A percentile compares a stretch with the other conserved stretches of the same genome.
Evolutionary conservation across 169 alveolate genomes (phyloP).

Genomic region (Cryptosporidium tyzzeri): DNA sequence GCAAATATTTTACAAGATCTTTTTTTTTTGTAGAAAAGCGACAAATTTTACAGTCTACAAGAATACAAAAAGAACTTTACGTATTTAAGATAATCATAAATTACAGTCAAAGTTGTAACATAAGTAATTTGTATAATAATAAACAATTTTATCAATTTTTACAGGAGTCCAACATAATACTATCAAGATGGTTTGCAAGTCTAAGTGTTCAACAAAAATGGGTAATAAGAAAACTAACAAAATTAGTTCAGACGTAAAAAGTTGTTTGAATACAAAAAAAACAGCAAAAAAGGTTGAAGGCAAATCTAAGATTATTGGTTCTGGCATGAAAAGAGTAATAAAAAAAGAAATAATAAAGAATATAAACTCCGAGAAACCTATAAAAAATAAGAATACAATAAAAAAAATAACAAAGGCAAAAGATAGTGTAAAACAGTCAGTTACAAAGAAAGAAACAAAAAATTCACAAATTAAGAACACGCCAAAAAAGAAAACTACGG

Average conservation of each 20-base stretch:
- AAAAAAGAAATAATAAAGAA: conserved; percentile 42
- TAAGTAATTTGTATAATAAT: not conserved
- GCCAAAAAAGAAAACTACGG: not conserved
- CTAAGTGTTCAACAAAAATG: not conserved
- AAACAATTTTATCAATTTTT: not conserved
- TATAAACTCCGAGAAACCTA: not conserved
- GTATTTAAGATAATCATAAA: not conserved
- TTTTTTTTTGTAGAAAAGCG: conserved; percentile 16
- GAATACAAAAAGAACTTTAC: conserved; percentile 16
- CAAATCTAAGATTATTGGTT: conserved; percentile 29
- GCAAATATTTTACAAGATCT: conserved; percentile 23
- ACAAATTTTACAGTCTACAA: conserved; percentile 28
- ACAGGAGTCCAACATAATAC: not conserved
- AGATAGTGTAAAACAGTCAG: not conserved
- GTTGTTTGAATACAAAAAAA: not conserved
- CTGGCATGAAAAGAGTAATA: conserved; percentile 53
- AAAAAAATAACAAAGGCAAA: not conserved
- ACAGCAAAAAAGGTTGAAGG: not conserved
- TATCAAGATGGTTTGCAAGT: conserved; percentile 32
- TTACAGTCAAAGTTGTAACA: not conserved
- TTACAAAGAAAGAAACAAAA: not conserved
- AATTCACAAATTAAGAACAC: not conserved
- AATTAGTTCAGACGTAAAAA: not conserved
- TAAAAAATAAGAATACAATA: not conserved
- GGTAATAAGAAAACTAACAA: not conserved